Evolutionary conservation across 306 rosid species (phyloP), one percentile per base, ranked within the genome.

Genomic region (Carpinus viminea): DNA sequence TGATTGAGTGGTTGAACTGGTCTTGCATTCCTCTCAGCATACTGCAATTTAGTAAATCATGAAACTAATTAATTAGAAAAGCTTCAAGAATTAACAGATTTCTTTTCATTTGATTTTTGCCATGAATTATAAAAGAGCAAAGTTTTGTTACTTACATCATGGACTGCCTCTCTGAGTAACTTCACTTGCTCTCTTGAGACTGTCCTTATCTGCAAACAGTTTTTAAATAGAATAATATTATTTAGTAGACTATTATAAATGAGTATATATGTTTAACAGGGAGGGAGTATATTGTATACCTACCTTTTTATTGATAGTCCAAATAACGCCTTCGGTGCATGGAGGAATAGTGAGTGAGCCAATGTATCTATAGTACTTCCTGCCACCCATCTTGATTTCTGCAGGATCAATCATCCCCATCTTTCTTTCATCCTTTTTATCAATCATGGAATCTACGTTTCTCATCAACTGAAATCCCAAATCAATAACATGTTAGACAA

Each of bases 261-360:
- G 8, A 41, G 45, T 6, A 41, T 0, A 5, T 41, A 41, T 41
- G 16, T 64, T 64, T 34, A 7, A 36, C 15, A n/a, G 34, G 38
- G 2, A 17, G 72, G 17, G 41, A 31, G 34, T 31, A 31, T 31
- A 31, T 0, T 2, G 34, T 31, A 31, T 31, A 31, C 2, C 2
- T 78, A 91, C 96, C 90, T 86, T 86, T 72, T 76, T 89, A 62
- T 83, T 85, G 3, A 91, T 81, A 55, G 89, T 80, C 97, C 98
- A 91, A 84, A 87, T 78, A 77, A 93, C 96, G 15, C 89, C 93
- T 85, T 89, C 91, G 26, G 86, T 88, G 60, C 97, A 90, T 56
- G 97, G 97, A 82, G 96, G 97, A 69, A 79, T 79, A 8, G 96
- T 93, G 82, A 89, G 89, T 11, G 97, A 93, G 0, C 98, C 98